Base-by-base conservation (phyloP, 2,329 filamentous ascomycete species). In the Hirsutella rhossiliensis region DNA sequence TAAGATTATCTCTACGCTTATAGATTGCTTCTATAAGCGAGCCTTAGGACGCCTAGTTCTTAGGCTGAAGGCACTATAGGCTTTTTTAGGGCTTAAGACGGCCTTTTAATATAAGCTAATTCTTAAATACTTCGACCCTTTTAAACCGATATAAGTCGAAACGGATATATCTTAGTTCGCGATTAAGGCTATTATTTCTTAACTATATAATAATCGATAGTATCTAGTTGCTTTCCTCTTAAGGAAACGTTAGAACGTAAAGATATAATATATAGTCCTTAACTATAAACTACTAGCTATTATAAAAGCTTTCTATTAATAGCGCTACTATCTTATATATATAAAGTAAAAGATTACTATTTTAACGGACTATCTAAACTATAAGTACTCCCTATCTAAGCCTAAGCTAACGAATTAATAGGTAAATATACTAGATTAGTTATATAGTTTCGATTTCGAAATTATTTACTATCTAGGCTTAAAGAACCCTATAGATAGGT, bases 41-140 rank as follows among this genome's bases (percentile, higher is more conserved):
- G n/a, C 13, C 7, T 8, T 30, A 30, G 13, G 13, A 13, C 36
- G 6, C n/a, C n/a, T n/a, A n/a, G n/a, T n/a, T n/a, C n/a, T n/a
- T n/a, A n/a, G n/a, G n/a, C n/a, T n/a, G n/a, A 23, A 23, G 19
- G 36, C 19, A n/a, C 11, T 19, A n/a, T 9, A 38, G 11, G n/a
- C 19, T 8, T 23, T 36, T 63, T 43, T 58, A 60, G 51, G 61
- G 60, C 0, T 40, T 56, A 38, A 38, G 36, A 23, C 5, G 11
- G 36, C 36, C 19, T 19, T 38, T 19, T 11, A 8, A n/a, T 9
- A 9, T n/a, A 11, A 7, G 7, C 36, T 9, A 23, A 19, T 38
- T 19, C 36, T 38, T n/a, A 19, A 23, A 15, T 19, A 38, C 36
- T 38, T 19, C 13, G 19, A 38, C 36, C 36, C 19, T 19, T 19